Percentiles rank a stretch among this genome's conserved stretches.
These are phyloP conservation scores for Citrus mangshanensis DNA, from an alignment of 345 rosid genomes.

Conservation along the genomic window DNA sequence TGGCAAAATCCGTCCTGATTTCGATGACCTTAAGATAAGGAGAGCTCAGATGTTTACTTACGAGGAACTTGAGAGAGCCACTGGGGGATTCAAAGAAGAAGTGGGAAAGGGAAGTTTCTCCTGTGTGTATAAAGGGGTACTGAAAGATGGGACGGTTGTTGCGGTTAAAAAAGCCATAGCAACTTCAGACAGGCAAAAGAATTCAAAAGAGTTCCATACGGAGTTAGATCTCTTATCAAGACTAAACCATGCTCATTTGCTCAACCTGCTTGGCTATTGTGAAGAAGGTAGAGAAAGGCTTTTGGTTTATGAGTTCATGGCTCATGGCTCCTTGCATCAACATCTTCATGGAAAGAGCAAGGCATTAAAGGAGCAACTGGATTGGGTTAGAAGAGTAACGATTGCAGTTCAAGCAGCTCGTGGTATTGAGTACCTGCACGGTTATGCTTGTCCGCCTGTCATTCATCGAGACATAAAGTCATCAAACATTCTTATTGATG, in stretches of 20 bases:
- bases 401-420: conserved; percentile 98
- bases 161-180: conserved; percentile 91
- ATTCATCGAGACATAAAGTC: conserved; percentile 97
- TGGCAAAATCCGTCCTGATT: conserved; percentile 48
- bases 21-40: conserved; percentile 76
- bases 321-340: conserved; percentile 91
- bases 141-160: conserved; percentile 78
- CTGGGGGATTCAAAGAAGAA: conserved; percentile 82
- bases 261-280: conserved; percentile 91
- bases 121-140: conserved; percentile 86
- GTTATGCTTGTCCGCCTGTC: conserved; percentile 96
- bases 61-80: conserved; percentile 83
- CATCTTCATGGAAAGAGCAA: conserved; percentile 92
- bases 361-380: conserved; percentile 66
- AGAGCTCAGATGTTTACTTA: conserved; percentile 79
- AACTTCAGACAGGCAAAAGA: conserved; percentile 80
- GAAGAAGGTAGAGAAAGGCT: conserved; percentile 97
- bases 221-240: conserved; percentile 93
- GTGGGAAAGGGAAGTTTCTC: conserved; percentile 98
- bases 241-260: conserved; percentile 91
- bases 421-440: conserved; percentile 94
- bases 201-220: conserved; percentile 88
- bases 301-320: conserved; percentile 98
- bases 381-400: conserved; percentile 92
- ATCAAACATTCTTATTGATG: conserved; percentile 94